Percentiles rank a stretch among this genome's conserved stretches.
phyloP scores from a whole-genome alignment of 352 stramenopile genomes.

The Achlya hypogyna region DNA sequence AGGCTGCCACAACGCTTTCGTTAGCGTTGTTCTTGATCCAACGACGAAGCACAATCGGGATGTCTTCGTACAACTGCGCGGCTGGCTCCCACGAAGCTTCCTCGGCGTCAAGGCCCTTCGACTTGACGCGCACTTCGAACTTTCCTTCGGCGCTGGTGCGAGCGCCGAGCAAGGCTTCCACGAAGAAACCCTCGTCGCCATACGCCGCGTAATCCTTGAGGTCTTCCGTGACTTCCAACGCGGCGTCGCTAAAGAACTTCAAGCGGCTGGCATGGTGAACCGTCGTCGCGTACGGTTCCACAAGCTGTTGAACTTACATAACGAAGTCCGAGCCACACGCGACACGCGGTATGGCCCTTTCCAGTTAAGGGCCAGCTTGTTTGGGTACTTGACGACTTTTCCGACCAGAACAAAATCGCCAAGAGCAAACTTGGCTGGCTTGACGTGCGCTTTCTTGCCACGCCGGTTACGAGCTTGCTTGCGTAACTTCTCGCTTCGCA shows the following conservation, averaged over 20 bases:
- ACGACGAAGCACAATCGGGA: constrained; percentile 1
- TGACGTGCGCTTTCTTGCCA: too few species aligned
- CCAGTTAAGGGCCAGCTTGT: constrained; percentile 16
- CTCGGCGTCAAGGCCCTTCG: not conserved
- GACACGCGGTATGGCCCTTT: not conserved
- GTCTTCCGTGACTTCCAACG: constrained; percentile 1
- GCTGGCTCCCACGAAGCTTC: constrained; percentile 10
- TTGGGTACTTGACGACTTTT: constrained; percentile 1
- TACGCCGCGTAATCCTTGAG: not conserved
- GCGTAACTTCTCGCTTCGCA: constrained; percentile 3
- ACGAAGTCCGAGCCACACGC: too few species aligned
- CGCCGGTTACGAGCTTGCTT: not conserved
- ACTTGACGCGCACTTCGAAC: constrained; percentile 11
- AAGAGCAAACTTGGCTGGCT: constrained; percentile 6
- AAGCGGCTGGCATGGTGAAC: constrained; percentile 10
- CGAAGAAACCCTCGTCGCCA: constrained; percentile 9
- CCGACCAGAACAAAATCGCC: constrained; percentile 19
- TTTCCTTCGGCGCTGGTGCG: constrained; percentile 2
- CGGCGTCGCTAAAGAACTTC: not conserved
- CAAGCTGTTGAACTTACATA: too few species aligned
- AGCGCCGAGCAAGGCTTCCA: constrained; percentile 1
- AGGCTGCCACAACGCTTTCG: not conserved
- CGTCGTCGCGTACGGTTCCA: not conserved
- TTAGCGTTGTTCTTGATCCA: constrained; percentile 10
- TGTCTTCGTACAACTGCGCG: constrained; percentile 6